Percentiles rank a stretch among this genome's conserved stretches.
Conservation (phyloP, 345 rosid genomes). For the Corchorus olitorius region DNA sequence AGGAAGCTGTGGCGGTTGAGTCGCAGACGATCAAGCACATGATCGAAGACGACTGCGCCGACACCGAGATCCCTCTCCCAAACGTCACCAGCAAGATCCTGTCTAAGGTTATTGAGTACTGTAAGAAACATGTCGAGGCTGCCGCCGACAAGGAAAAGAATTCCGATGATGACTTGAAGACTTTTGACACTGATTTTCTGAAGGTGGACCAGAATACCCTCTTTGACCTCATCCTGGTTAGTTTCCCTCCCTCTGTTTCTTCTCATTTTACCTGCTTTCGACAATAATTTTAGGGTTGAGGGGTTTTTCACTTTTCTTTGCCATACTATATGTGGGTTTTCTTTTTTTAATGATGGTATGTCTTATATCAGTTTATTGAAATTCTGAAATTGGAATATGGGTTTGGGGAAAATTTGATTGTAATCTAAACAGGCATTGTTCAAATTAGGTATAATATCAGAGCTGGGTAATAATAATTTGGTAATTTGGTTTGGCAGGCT, state of each 20-base stretch:
- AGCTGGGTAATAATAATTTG: background rate
- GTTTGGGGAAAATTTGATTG: too few relatives aligned
- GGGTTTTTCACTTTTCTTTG: too few relatives aligned
- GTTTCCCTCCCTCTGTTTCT: slow-evolving; percentile 5
- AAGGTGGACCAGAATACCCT: slow-evolving; percentile 55
- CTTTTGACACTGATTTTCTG: slow-evolving; percentile 55
- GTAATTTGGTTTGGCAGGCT: slow-evolving; percentile 43
- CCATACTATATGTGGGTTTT: background rate
- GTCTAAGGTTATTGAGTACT: slow-evolving; percentile 58
- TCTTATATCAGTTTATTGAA: too few relatives aligned
- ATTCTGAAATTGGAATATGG: too few relatives aligned
- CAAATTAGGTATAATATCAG: background rate
- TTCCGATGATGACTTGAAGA: slow-evolving; percentile 33
- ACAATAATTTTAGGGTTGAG: too few relatives aligned
- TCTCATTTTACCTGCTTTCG: background rate
- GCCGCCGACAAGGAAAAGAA: slow-evolving; percentile 3
- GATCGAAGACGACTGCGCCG: slow-evolving; percentile 62
- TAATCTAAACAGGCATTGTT: too few relatives aligned
- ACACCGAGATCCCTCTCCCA: slow-evolving; percentile 54
- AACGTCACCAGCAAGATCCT: slow-evolving; percentile 59
- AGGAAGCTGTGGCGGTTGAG: slow-evolving; percentile 49
- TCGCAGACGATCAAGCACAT: slow-evolving; percentile 61
- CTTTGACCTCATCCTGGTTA: slow-evolving; percentile 60
- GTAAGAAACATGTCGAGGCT: slow-evolving; percentile 53
- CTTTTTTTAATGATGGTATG: background rate